Evolutionary conservation across 2,329 filamentous ascomycete species (phyloP).

Genomic region (Ampelomyces quisqualis): DNA sequence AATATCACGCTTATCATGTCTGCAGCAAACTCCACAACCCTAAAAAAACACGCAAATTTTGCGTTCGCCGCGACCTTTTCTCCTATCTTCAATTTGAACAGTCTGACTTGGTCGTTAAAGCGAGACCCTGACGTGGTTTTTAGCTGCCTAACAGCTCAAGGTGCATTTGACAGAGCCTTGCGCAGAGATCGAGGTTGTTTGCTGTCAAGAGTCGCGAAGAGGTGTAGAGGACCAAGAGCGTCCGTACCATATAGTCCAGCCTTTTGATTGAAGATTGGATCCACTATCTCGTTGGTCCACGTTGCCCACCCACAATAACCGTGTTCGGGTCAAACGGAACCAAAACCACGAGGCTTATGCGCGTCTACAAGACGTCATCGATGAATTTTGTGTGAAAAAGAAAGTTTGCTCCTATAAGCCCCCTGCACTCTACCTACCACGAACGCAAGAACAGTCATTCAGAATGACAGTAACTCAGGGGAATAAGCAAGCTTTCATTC

Average conservation of each 20-base stretch:
- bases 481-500: constrained; percentile 6
- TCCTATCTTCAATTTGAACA: constrained; percentile 39
- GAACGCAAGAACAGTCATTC: too few relatives aligned
- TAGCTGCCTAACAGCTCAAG: constrained; percentile 44
- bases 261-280: constrained; percentile 45
- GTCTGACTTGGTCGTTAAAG: constrained; percentile 40
- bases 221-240: constrained; percentile 41
- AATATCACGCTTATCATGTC: constrained; percentile 47
- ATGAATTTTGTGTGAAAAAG: too few relatives aligned
- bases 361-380: too few relatives aligned
- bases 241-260: constrained; percentile 38
- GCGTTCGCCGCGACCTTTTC: constrained; percentile 25
- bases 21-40: constrained; percentile 45
- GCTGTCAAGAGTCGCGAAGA: constrained; percentile 40
- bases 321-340: too few relatives aligned
- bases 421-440: too few relatives aligned
- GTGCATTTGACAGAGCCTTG: constrained; percentile 42
- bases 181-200: constrained; percentile 39
- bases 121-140: constrained; percentile 45
- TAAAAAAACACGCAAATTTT: constrained; percentile 41
- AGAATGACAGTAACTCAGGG: constrained; percentile 8
- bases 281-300: too few relatives aligned
- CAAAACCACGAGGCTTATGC: too few relatives aligned
- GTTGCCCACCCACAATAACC: too few relatives aligned
- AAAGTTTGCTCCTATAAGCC: too few relatives aligned